Base-by-base conservation (phyloP, 352 stramenopile genomes). In the Plasmopara halstedii region DNA sequence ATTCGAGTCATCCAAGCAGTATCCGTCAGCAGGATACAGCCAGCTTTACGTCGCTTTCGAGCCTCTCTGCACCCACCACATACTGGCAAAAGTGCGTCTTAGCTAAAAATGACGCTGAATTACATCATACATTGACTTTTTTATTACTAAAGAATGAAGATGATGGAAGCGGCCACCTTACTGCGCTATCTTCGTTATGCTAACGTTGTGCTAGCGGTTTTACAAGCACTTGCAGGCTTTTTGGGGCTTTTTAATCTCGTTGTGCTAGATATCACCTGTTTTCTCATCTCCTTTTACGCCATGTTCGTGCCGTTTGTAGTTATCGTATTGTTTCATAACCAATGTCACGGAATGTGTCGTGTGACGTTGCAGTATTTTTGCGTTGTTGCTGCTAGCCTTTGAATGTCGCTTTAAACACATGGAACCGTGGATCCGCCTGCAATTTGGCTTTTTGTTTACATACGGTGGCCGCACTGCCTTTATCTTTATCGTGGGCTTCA, bases 391-490 rank as follows among this genome's bases (percentile, higher is more conserved):
- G 48, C 50, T 93, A 20, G 77, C 82, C 26, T 93, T 93, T 53
- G 82, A 93, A 64, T 93, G 82, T 59, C 79, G 82, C 54, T 86
- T 93, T 52, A 66, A 73, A 62, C 88, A 83, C 41, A 93, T 93
- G 82, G 82, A 93, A 50, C 76, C 82, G 17, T 76, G 68, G 62
- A 90, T 93, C 53, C 76, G 82, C 41, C 61, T 84, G 42, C 75
- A 88, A 51, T 93, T 93, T 52, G 82, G 82, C 40, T 93, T 93
- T 48, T 64, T 93, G 39, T 93, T 93, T 59, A 91, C 82, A n/a
- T 93, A 88, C 50, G 72, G 79, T 38, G 82, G 82, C 10, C 74
- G 82, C 38, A 87, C 82, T 11, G 67, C 74, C 34, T 93, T 93
- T 48, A 82, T 93, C 50, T 91, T 91, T 51, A 69, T 83, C 18